Evolutionary conservation across 805 yeast genomes (phyloP).

Genomic region (Kregervanrija delftensis): DNA sequence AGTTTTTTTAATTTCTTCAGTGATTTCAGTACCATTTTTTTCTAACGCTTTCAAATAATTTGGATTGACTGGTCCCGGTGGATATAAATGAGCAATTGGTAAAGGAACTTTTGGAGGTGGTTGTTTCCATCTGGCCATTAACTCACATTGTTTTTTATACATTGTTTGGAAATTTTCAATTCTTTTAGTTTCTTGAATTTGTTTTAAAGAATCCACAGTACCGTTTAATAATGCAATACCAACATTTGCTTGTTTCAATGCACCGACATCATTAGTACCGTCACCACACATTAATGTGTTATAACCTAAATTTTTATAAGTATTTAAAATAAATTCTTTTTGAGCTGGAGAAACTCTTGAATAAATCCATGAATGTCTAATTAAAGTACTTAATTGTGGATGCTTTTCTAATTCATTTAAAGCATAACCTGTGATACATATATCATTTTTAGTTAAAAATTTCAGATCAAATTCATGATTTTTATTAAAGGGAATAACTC

Average conservation of each 20-base stretch:
- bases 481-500: constrained; percentile 59
- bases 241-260: constrained; percentile 95
- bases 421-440: constrained; percentile 93
- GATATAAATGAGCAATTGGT: constrained; percentile 88
- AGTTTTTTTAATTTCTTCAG: constrained; percentile 61
- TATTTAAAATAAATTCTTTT: constrained; percentile 82
- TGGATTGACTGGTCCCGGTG: constrained; percentile 92
- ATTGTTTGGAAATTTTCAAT: constrained; percentile 56
- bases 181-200: constrained; percentile 74
- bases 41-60: constrained; percentile 81
- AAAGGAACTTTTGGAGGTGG: constrained; percentile 81
- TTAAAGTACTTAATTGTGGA: constrained; percentile 60
- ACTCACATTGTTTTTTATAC: constrained; percentile 77
- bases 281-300: constrained; percentile 98
- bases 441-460: constrained; percentile 63
- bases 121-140: constrained; percentile 76
- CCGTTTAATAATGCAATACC: constrained; percentile 98
- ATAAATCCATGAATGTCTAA: constrained; percentile 91
- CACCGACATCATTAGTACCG: constrained; percentile 99
- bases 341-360: constrained; percentile 97
- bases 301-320: constrained; percentile 83
- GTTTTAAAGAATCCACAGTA: constrained; percentile 88
- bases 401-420: constrained; percentile 60
- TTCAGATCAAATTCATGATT: constrained; percentile 46
- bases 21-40: constrained; percentile 71